A percentile compares a stretch with the other conserved stretches of the same genome.
Conservation (phyloP, 179 eudicot species). For the Spergularia azorica region DNA sequence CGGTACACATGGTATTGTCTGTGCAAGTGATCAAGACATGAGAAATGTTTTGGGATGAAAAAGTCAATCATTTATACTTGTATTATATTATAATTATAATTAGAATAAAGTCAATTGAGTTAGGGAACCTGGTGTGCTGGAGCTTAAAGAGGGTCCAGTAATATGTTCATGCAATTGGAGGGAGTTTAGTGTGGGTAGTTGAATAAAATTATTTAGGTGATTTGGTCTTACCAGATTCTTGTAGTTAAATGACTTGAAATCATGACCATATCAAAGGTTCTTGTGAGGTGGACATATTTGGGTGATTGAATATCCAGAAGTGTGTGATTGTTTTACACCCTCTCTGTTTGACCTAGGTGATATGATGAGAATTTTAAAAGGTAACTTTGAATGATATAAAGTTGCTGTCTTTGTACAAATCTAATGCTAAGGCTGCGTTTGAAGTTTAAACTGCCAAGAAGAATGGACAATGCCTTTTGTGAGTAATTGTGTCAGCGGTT, state of each 20-base stretch:
- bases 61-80: conserved; percentile 11
- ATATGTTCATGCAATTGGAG: not conserved
- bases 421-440: not conserved
- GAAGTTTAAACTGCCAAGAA: not conserved
- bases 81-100: not conserved
- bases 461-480: not conserved
- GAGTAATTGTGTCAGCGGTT: not conserved
- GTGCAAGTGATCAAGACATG: conserved; percentile 7
- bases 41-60: not conserved
- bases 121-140: not conserved
- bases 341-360: not conserved
- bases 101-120: conserved; percentile 12
- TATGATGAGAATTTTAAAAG: not conserved
- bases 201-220: not conserved
- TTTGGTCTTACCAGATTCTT: not conserved
- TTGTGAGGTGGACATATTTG: not conserved
- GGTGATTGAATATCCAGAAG: not conserved
- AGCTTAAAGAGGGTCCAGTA: not conserved
- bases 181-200: not conserved
- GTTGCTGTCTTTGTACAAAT: not conserved
- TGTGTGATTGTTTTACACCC: not conserved
- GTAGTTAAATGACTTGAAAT: not conserved
- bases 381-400: not conserved
- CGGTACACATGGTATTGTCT: conserved; percentile 13
- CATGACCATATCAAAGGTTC: not conserved